phyloP scores from a whole-genome alignment of 805 yeast genomes.

The Candida ficus region DNA sequence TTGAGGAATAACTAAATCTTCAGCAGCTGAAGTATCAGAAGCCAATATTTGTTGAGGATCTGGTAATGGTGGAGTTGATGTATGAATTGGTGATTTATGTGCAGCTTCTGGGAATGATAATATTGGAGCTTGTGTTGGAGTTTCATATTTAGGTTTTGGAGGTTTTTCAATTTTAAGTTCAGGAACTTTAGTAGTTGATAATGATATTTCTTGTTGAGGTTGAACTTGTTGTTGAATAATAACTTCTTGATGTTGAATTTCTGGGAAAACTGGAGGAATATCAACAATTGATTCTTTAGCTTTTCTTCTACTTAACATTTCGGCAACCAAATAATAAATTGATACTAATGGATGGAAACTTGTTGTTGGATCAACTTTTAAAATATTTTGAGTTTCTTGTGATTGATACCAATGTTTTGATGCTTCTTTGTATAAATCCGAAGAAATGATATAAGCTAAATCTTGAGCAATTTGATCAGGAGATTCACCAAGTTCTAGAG shows the following conservation, averaged over 20 bases:
- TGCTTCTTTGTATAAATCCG: slow-evolving; percentile 62
- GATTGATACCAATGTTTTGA: slow-evolving; percentile 51
- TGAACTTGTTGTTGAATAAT: slow-evolving; percentile 10
- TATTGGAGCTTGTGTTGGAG: slow-evolving; percentile 37
- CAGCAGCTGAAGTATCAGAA: slow-evolving; percentile 35
- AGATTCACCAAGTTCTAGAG: slow-evolving; percentile 69
- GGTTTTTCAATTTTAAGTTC: neutral
- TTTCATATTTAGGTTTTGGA: slow-evolving; percentile 1
- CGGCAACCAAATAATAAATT: slow-evolving; percentile 80
- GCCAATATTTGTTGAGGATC: slow-evolving; percentile 38
- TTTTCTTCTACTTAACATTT: slow-evolving; percentile 67
- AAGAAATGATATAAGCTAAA: slow-evolving; percentile 51
- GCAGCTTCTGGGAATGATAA: slow-evolving; percentile 44
- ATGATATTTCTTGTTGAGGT: slow-evolving; percentile 6
- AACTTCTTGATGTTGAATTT: slow-evolving; percentile 9
- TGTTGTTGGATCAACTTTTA: slow-evolving; percentile 53
- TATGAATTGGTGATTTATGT: slow-evolving; percentile 47
- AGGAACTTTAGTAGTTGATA: slow-evolving; percentile 1
- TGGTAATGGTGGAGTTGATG: slow-evolving; percentile 33
- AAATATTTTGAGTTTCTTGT: slow-evolving; percentile 5
- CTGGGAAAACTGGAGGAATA: slow-evolving; percentile 23
- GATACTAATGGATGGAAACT: slow-evolving; percentile 88
- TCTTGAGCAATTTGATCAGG: slow-evolving; percentile 52
- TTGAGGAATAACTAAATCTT: slow-evolving; percentile 25
- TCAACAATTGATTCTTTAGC: slow-evolving; percentile 43